phyloP scores from a whole-genome alignment of 306 rosid genomes.

The Fagus sylvatica region DNA sequence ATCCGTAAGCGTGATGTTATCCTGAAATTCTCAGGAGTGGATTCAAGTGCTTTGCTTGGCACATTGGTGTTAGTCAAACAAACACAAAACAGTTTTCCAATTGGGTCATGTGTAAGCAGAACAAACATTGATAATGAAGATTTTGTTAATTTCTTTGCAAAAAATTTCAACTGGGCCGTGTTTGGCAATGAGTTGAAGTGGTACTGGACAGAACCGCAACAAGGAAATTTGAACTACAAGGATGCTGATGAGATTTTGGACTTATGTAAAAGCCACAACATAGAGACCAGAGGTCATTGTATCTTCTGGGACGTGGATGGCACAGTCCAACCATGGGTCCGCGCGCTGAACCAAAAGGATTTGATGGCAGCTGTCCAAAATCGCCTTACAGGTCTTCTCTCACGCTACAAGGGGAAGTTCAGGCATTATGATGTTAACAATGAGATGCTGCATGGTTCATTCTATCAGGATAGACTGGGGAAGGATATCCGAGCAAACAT shows the following conservation, averaged over 20 bases:
- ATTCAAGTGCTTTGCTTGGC: constrained; percentile 33
- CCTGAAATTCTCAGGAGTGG: constrained; percentile 69
- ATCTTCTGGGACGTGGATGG: constrained; percentile 90
- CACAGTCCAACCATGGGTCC: constrained; percentile 76
- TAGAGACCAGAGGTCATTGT: constrained; percentile 79
- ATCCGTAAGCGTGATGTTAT: constrained; percentile 76
- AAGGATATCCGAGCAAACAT: constrained; percentile 71
- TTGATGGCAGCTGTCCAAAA: constrained; percentile 66
- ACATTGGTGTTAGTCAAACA: constrained; percentile 65
- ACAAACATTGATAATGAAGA: constrained; percentile 90
- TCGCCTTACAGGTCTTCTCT: constrained; percentile 60
- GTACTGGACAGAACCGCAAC: constrained; percentile 90
- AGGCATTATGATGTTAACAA: constrained; percentile 87
- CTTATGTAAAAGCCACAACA: constrained; percentile 61
- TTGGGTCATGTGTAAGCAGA: constrained; percentile 83
- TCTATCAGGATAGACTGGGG: constrained; percentile 71
- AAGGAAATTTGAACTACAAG: constrained; percentile 73
- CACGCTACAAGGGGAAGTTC: constrained; percentile 81
- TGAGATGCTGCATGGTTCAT: constrained; percentile 91
- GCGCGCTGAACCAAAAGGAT: constrained; percentile 56
- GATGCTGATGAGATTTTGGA: constrained; percentile 83
- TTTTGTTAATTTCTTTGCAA: constrained; percentile 65
- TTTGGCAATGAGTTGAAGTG: constrained; percentile 96
- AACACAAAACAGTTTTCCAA: constrained; percentile 62
- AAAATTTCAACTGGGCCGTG: constrained; percentile 92